Evolutionary conservation across 2,329 filamentous ascomycete genomes (phyloP).

Genomic region (Simplicillium aogashimaense): DNA sequence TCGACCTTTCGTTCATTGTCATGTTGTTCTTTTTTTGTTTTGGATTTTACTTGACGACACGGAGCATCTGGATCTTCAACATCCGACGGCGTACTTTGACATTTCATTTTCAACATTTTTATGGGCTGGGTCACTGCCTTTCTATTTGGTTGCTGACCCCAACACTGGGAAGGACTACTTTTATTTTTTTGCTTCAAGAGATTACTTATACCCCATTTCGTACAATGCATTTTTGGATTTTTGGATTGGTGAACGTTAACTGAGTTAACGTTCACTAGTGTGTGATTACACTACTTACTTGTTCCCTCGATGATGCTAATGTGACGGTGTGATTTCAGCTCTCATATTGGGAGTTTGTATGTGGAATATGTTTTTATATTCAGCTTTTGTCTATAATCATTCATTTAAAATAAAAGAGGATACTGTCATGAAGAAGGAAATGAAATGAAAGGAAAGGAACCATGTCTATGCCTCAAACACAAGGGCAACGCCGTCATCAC

Average conservation of each 20-base stretch:
- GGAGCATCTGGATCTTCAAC: slow-evolving; percentile 1
- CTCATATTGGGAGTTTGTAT: slow-evolving; percentile 1
- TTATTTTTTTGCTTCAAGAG: too few relatives aligned
- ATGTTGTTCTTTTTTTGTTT: neutral
- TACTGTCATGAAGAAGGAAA: neutral
- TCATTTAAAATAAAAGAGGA: neutral
- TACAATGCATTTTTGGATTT: too few relatives aligned
- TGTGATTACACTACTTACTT: too few relatives aligned
- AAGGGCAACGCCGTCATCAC: slow-evolving; percentile 68
- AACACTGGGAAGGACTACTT: too few relatives aligned
- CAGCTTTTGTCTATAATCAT: neutral
- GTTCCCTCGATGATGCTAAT: too few relatives aligned
- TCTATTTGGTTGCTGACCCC: neutral
- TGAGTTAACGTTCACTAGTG: too few relatives aligned
- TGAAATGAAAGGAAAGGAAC: too few relatives aligned
- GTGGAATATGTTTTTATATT: neutral
- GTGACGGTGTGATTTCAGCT: neutral
- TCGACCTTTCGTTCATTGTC: neutral
- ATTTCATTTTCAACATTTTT: neutral
- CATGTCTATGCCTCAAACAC: slow-evolving; percentile 49
- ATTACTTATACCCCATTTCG: too few relatives aligned
- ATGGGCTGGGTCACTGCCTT: neutral
- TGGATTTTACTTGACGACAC: neutral
- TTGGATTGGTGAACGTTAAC: too few relatives aligned
- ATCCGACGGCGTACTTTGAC: neutral